Conservation (phyloP, 257 asterid genomes). For the Jacaranda mimosifolia region DNA sequence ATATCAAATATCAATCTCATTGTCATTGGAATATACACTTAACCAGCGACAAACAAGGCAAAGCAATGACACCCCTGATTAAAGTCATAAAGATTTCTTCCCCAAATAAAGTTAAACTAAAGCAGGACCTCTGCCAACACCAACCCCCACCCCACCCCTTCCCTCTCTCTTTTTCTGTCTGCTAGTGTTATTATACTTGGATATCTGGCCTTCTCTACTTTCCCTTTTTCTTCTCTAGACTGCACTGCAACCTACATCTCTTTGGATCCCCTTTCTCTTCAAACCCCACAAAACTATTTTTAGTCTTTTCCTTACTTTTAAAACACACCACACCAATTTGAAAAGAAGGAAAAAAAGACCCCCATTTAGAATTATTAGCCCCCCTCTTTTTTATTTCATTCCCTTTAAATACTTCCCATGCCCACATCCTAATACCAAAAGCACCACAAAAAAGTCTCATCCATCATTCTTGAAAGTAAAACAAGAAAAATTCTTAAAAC, state of each 20-base stretch:
- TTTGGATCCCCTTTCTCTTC: slow-evolving; percentile 14
- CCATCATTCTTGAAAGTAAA: slow-evolving; percentile 1
- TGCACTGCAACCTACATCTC: slow-evolving; percentile 41
- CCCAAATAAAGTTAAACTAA: slow-evolving; percentile 36
- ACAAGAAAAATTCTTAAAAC: too few relatives aligned
- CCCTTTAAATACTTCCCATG: slow-evolving; percentile 36
- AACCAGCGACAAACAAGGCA: slow-evolving; percentile 39
- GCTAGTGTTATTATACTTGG: slow-evolving; percentile 32
- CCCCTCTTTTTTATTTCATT: not conserved
- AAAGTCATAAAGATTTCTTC: slow-evolving; percentile 35
- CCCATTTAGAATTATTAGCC: not conserved
- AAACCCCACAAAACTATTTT: not conserved
- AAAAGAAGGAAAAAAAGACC: not conserved
- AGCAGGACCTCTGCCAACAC: slow-evolving; percentile 10
- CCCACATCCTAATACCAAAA: slow-evolving; percentile 1
- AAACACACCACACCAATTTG: slow-evolving; percentile 28
- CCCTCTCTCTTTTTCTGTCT: slow-evolving; percentile 44
- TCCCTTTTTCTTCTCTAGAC: slow-evolving; percentile 29
- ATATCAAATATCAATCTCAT: not conserved
- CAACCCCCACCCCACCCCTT: slow-evolving; percentile 1
- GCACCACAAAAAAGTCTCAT: not conserved
- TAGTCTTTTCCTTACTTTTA: slow-evolving; percentile 18
- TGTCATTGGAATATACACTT: slow-evolving; percentile 40
- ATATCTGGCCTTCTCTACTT: slow-evolving; percentile 28
- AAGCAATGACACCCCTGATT: slow-evolving; percentile 38